Evolutionary conservation across 176 grass and related monocot genomes (phyloP).

Genomic region (Carex littledalei): DNA sequence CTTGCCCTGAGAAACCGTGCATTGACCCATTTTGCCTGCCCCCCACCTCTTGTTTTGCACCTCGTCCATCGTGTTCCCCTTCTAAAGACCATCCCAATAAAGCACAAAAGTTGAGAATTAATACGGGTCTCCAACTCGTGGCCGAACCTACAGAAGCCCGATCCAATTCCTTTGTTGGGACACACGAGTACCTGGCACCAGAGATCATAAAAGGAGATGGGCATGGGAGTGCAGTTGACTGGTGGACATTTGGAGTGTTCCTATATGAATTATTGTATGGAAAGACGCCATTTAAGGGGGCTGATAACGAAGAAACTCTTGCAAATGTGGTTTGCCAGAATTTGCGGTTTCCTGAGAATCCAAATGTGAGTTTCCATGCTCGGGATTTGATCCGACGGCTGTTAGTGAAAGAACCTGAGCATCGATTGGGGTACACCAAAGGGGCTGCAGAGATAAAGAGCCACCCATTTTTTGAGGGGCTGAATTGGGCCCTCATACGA

Average conservation of each 20-base stretch:
- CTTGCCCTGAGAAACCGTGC: conserved; percentile 9
- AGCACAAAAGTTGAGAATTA: conserved; percentile 4
- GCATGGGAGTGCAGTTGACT: conserved; percentile 87
- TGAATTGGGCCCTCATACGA: conserved; percentile 83
- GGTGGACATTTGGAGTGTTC: conserved; percentile 93
- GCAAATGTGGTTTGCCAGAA: conserved; percentile 66
- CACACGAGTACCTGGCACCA: conserved; percentile 84
- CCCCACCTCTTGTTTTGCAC: conserved; percentile 3
- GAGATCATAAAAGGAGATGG: conserved; percentile 88
- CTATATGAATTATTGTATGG: conserved; percentile 76
- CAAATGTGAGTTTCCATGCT: conserved; percentile 29
- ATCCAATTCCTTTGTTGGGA: conserved; percentile 86
- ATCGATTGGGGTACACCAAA: conserved; percentile 47
- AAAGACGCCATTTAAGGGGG: conserved; percentile 66
- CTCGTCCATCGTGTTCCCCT: background rate
- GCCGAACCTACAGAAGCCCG: conserved; percentile 62
- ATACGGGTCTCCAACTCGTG: conserved; percentile 30
- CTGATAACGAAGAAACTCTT: conserved; percentile 61
- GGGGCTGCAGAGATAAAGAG: conserved; percentile 73
- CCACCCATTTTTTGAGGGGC: conserved; percentile 77
- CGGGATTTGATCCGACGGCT: conserved; percentile 54
- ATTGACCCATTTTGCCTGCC: conserved; percentile 14
- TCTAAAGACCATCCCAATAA: background rate
- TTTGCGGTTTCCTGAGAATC: conserved; percentile 48
- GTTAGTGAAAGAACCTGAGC: conserved; percentile 64